Evolutionary conservation across 2,329 filamentous ascomycete genomes (phyloP).

Genomic region (Delphinella strobiligena): DNA sequence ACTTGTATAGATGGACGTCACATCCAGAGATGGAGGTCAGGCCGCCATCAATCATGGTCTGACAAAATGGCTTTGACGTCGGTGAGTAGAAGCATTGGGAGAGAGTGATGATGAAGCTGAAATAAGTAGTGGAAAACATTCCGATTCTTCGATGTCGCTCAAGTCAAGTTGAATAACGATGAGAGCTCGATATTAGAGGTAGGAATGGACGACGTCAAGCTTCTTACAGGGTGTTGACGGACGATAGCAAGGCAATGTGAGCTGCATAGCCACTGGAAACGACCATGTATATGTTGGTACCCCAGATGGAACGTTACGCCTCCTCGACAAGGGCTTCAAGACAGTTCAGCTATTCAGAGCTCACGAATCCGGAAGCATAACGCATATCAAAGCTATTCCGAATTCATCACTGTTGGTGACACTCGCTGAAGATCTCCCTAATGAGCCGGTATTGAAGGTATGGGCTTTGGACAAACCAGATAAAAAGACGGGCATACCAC

Average conservation of each 20-base stretch:
- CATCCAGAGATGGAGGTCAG: background rate
- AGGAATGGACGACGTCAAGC: slow-evolving; percentile 38
- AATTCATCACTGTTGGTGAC: slow-evolving; percentile 80
- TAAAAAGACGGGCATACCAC: slow-evolving; percentile 84
- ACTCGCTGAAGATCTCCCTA: slow-evolving; percentile 73
- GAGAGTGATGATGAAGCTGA: slow-evolving; percentile 1
- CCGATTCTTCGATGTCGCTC: slow-evolving; percentile 95
- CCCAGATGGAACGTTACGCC: slow-evolving; percentile 73
- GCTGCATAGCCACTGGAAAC: slow-evolving; percentile 73
- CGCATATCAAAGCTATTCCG: slow-evolving; percentile 83
- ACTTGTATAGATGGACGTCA: background rate
- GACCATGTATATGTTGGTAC: slow-evolving; percentile 84
- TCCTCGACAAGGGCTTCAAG: slow-evolving; percentile 80
- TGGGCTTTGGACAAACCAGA: slow-evolving; percentile 91
- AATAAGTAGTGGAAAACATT: slow-evolving; percentile 83
- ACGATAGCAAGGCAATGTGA: slow-evolving; percentile 50
- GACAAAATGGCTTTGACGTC: slow-evolving; percentile 29
- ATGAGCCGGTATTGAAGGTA: slow-evolving; percentile 85
- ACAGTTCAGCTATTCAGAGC: slow-evolving; percentile 76
- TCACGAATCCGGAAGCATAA: slow-evolving; percentile 68
- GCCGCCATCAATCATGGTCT: slow-evolving; percentile 1
- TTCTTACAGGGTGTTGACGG: slow-evolving; percentile 7
- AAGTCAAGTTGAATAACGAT: slow-evolving; percentile 66
- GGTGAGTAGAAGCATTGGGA: slow-evolving; percentile 14
- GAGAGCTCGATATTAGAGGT: slow-evolving; percentile 73